These are phyloP conservation scores for Aspergillus kassunensis DNA, from an alignment of 495 filamentous ascomycete species.

Conservation along the genomic window DNA sequence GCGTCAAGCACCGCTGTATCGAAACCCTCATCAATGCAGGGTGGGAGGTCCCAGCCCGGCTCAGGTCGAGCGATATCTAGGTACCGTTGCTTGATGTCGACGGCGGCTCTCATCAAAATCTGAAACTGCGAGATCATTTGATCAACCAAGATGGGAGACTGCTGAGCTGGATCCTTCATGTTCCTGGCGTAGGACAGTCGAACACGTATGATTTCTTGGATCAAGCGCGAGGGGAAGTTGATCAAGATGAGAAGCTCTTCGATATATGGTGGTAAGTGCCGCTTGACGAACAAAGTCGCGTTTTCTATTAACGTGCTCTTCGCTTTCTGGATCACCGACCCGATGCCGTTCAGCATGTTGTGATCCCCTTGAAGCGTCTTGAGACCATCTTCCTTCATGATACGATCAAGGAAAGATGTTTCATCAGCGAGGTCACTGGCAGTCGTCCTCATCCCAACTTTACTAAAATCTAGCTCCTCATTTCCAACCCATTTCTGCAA, in stretches of 20 bases:
- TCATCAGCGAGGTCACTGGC: constrained; percentile 75
- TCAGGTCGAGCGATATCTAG: constrained; percentile 78
- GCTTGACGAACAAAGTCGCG: constrained; percentile 76
- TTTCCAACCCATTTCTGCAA: constrained; percentile 96
- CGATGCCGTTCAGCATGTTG: constrained; percentile 81
- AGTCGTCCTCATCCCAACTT: constrained; percentile 41
- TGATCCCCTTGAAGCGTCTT: constrained; percentile 79
- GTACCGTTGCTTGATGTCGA: constrained; percentile 88
- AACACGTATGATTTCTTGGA: constrained; percentile 94
- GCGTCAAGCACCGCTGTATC: constrained; percentile 94
- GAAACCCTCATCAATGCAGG: constrained; percentile 95
- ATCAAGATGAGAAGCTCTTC: constrained; percentile 93
- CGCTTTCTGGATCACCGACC: constrained; percentile 83
- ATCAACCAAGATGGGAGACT: constrained; percentile 86
- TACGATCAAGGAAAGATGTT: constrained; percentile 88
- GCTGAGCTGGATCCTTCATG: constrained; percentile 85
- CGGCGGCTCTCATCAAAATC: constrained; percentile 83
- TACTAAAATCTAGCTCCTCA: constrained; percentile 85
- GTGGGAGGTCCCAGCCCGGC: constrained; percentile 90
- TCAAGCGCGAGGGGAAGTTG: constrained; percentile 91
- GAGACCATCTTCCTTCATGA: constrained; percentile 95
- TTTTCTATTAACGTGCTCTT: constrained; percentile 89
- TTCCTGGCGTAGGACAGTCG: constrained; percentile 88
- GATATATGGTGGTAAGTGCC: constrained; percentile 93
- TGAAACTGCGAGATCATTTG: constrained; percentile 98